Base-by-base conservation (phyloP, 306 rosid genomes). In the Ziziphus jujuba region DNA sequence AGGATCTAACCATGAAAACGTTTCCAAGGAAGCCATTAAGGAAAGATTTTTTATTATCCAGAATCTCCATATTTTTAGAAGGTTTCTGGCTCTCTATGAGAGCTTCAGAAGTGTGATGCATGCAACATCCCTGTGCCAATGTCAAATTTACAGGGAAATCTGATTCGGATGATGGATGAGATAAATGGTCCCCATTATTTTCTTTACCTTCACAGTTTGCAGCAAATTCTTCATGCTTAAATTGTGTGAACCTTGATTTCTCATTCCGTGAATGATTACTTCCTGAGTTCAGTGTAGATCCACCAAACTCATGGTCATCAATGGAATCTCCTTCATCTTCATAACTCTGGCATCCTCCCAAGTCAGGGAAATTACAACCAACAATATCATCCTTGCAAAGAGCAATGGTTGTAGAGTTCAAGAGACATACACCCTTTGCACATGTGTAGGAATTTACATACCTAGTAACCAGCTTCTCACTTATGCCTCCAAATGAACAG, bases 1-100 rank as follows among this genome's bases (percentile, higher is more conserved):
- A 88, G 51, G 80, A 81, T 70, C 90, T 88, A 59, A 90, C 95
- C 95, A 93, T 93, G 82, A 93, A 93, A 57, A 84, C 66, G 77
- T 86, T 95, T 77, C 81, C 98, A 83, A 93, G 96, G 81, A 76
- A 90, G 51, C 97, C 97, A 74, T 90, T 87, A 61, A 90, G 87
- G 19, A 93, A 77, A n/a, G 86, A 69, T 66, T 80, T 82, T 56
- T 84, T 88, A 72, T 79, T 79, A 53, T 59, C 87, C 65, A 67
- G 69, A 47, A 88, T 70, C 80, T 83, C 82, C 22, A 33, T n/a
- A 36, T 57, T 72, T 56, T 74, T 56, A 28, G 61, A 36, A 40
- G 80, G 65, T 50, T 68, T 71, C 63, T 33, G 52, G 65, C 72
- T 70, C 66, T 74, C 69, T 33, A 60, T n/a, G 51, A 33, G 52